Base-by-base conservation (phyloP, 2,329 filamentous ascomycete genomes). In the Atkinsonella texensis region DNA sequence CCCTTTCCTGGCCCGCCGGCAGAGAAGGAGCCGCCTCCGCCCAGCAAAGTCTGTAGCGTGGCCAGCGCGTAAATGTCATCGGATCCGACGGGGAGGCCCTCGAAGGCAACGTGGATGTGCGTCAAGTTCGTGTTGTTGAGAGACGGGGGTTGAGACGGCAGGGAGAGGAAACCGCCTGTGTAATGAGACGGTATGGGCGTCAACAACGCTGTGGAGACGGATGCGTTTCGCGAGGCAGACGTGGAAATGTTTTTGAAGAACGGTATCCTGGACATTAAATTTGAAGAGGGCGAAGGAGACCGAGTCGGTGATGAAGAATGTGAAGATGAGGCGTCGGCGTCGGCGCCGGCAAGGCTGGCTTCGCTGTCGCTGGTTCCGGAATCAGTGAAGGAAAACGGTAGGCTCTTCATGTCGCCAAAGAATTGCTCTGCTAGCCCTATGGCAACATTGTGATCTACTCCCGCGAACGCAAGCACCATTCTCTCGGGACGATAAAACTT, bases 1-100 rank as follows among this genome's bases (percentile, higher is more conserved):
- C 93, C 93, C 74, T 98, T 98, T 50, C 93, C 93, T 4, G 93
- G 93, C 0, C 93, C 93, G 60, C 93, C 93, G 50, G 93, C 93
- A 15, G 88, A 95, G 74, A 98, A 98, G 52, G 90, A 96, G 23
- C 93, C 93, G 47, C 93, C 93, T 46, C 93, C 93, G 53, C 93
- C 93, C 35, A 98, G 87, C 10, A 98, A 84, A 1, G 89, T 97
- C 69, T 97, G 94, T 1, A 98, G 77, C 0, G 91, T 95, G 7
- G 93, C 93, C 44, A 97, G 83, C 17, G 93, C 90, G 71, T 97
- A 98, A 62, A 98, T 96, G 65, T 97, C 91, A 12, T 88, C 83
- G 2, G 87, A 91, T 20, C 81, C 83, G 63, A 98, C 93, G 49
- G 91, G 89, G 1, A 96, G 80, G 28, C 89, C 90, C 73, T 98